Base-by-base conservation (phyloP, 208 protist genomes). In the Wallacemonas sp. region DNA sequence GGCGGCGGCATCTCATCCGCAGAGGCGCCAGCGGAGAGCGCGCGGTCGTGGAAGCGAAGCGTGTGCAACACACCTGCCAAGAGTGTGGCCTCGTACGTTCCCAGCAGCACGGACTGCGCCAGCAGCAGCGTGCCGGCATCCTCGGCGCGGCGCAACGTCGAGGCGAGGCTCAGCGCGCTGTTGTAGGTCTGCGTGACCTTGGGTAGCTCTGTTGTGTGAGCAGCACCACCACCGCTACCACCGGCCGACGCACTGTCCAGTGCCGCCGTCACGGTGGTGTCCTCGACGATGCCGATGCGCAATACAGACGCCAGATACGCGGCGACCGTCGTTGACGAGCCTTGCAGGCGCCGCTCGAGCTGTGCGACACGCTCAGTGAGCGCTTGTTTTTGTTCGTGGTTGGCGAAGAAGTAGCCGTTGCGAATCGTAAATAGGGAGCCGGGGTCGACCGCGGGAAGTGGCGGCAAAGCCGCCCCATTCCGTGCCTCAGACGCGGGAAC, bases 1-100 rank as follows among this genome's bases (percentile, higher is more conserved):
- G 45, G 61, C n/a, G 54, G 15, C 9, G 1, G 32, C 22, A 36
- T 19, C 6, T 8, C 26, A 19, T 5, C 33, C 2, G 24, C 41
- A 36, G n/a, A n/a, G n/a, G 32, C 8, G 13, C 8, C 15, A 21
- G 6, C 22, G 22, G 22, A 1, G 37, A 39, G 26, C 10, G 45
- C 48, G 39, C 42, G 37, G 24, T 76, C 59, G 34, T 69, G 29
- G 5, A 33, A 12, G 8, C 68, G 72, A 10, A 83, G 65, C 21
- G 78, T 79, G 69, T 78, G 78, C 32, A 70, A 69, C 13, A 81
- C 68, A 13, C 63, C 79, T 19, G 46, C 67, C 15, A 86, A 54
- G 32, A 86, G 75, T 1, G 79, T 86, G 4, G 76, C 79, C 63
- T 86, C 79, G 58, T 86, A 86, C 15, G 66, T 77, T 24, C 74